phyloP scores from a whole-genome alignment of 805 yeast genomes.

The Lipomyces lipofer region DNA sequence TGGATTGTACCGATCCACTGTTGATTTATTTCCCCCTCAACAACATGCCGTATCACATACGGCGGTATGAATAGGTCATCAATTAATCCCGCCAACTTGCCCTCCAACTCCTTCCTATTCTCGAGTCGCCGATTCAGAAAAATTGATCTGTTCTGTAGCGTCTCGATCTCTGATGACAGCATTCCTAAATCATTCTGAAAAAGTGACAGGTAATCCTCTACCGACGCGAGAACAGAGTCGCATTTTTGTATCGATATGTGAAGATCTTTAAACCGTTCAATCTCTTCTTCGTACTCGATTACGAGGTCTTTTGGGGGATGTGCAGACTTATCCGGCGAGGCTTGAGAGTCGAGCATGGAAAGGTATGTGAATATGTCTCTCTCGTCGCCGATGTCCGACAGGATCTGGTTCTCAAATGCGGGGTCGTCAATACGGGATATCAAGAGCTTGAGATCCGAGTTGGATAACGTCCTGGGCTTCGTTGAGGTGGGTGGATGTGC shows the following conservation, averaged over 20 bases:
- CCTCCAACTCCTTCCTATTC: conserved; percentile 51
- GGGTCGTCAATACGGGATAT: conserved; percentile 4
- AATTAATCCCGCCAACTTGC: conserved; percentile 68
- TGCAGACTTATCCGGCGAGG: not conserved
- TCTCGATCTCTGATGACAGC: conserved; percentile 62
- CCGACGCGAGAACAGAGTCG: conserved; percentile 25
- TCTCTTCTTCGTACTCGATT: conserved; percentile 23
- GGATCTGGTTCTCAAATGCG: conserved; percentile 3
- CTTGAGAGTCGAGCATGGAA: not conserved
- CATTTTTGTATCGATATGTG: conserved; percentile 29
- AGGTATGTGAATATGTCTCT: conserved; percentile 4
- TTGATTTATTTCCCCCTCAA: conserved; percentile 56
- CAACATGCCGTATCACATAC: conserved; percentile 56
- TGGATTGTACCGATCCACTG: conserved; percentile 55
- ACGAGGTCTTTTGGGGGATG: not conserved
- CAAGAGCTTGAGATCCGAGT: not conserved
- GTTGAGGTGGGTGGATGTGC: too few relatives aligned
- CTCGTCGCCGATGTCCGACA: not conserved
- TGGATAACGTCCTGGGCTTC: not conserved
- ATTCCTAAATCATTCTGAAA: conserved; percentile 61
- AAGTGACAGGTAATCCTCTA: conserved; percentile 49
- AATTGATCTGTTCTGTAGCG: conserved; percentile 55
- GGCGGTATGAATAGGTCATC: conserved; percentile 78
- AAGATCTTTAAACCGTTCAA: conserved; percentile 25
- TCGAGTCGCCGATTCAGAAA: conserved; percentile 50